These are phyloP conservation scores for Trichomonas tenax DNA, from an alignment of 208 protist genomes.

Conservation along the genomic window DNA sequence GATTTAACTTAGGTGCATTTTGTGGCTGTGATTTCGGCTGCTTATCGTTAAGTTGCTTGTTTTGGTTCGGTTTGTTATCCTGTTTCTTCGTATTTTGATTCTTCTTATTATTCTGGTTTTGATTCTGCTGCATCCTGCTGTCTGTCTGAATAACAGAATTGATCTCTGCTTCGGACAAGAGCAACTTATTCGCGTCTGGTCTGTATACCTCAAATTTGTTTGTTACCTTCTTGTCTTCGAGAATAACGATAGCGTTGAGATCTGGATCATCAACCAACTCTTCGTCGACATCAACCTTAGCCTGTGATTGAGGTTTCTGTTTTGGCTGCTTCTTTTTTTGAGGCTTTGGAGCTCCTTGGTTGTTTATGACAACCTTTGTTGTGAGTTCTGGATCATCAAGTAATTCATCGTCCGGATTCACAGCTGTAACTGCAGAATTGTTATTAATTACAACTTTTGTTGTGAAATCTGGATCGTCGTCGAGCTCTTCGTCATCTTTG, in stretches of 20 bases:
- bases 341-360: background rate
- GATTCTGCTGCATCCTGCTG: background rate
- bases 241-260: background rate
- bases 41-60: no score
- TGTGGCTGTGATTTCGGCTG: no score
- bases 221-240: background rate
- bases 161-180: background rate
- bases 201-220: background rate
- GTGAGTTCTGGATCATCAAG: background rate
- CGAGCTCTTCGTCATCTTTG: background rate
- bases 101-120: background rate
- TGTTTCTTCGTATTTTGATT: background rate
- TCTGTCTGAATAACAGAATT: background rate
- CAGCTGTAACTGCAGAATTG: background rate
- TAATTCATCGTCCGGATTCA: background rate
- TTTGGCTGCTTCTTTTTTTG: background rate
- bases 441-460: background rate
- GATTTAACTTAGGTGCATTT: no score
- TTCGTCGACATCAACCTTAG: background rate
- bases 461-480: background rate
- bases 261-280: background rate
- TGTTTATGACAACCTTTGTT: background rate
- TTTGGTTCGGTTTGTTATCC: background rate
- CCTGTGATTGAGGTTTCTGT: background rate
- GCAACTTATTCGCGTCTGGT: background rate